Percentiles rank a stretch among this genome's conserved stretches.
phyloP scores from a whole-genome alignment of 768 basidiomycete genomes.

The Collybiopsis confluens region DNA sequence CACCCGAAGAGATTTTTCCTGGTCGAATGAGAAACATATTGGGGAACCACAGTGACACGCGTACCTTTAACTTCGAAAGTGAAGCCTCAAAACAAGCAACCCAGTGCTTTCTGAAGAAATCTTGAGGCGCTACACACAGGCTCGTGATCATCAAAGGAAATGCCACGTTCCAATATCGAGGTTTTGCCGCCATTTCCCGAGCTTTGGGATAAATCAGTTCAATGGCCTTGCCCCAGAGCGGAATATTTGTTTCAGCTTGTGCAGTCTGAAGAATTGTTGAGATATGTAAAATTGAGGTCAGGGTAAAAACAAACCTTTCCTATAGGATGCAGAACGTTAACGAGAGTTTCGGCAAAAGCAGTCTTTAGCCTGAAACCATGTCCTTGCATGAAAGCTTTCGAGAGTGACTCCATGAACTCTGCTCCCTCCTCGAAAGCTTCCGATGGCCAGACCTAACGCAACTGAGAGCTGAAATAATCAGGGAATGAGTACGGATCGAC shows the following conservation, averaged over 20 bases:
- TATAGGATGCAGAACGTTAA: conserved; percentile 77
- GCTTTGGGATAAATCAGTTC: conserved; percentile 80
- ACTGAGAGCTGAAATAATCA: neutral
- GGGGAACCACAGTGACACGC: neutral
- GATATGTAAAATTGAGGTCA: conserved; percentile 1
- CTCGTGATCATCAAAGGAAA: conserved; percentile 82
- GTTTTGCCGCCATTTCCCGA: conserved; percentile 81
- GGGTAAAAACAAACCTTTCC: conserved; percentile 55
- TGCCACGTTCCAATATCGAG: conserved; percentile 83
- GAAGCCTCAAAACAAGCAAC: conserved; percentile 65
- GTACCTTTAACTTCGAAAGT: conserved; percentile 77
- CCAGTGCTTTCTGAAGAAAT: conserved; percentile 85
- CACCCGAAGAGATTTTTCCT: conserved; percentile 76
- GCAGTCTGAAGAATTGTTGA: conserved; percentile 55
- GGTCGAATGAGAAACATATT: conserved; percentile 10
- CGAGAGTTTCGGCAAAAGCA: conserved; percentile 80
- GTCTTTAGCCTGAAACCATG: conserved; percentile 82
- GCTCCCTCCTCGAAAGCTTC: conserved; percentile 91
- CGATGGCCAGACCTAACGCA: conserved; percentile 80
- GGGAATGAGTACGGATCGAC: conserved; percentile 1
- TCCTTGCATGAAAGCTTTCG: conserved; percentile 77
- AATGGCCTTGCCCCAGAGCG: conserved; percentile 90
- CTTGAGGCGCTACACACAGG: conserved; percentile 83
- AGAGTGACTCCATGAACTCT: conserved; percentile 82
- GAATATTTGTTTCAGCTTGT: conserved; percentile 94